A percentile compares a stretch with the other conserved stretches of the same genome.
These are phyloP conservation scores for Fusarium pininemorale DNA, from an alignment of 2,329 filamentous ascomycete genomes.

Conservation along the genomic window DNA sequence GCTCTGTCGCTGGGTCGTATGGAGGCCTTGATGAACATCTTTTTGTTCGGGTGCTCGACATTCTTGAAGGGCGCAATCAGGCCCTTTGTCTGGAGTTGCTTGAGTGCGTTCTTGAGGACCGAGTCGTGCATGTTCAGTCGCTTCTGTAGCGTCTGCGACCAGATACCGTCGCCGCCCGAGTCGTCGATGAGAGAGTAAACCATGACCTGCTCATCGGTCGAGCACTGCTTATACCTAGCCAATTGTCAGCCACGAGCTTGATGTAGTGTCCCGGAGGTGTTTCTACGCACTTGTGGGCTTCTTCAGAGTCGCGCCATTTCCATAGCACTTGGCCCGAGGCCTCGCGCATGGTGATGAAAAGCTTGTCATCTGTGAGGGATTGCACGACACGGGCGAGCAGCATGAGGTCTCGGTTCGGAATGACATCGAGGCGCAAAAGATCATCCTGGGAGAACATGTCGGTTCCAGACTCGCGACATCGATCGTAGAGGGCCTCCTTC, in stretches of 20 bases:
- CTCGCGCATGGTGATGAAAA: conserved; percentile 60
- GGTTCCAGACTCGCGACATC: conserved; percentile 60
- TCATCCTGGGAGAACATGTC: conserved; percentile 67
- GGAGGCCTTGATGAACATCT: conserved; percentile 93
- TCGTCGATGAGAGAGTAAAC: conserved; percentile 92
- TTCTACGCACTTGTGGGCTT: conserved; percentile 66
- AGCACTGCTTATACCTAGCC: conserved; percentile 65
- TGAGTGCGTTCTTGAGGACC: conserved; percentile 81
- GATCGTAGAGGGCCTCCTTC: conserved; percentile 67
- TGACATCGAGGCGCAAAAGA: conserved; percentile 64
- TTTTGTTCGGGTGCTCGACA: conserved; percentile 88
- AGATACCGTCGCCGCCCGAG: conserved; percentile 85
- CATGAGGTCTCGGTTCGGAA: conserved; percentile 64
- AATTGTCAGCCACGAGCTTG: conserved; percentile 20
- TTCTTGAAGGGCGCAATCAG: conserved; percentile 91
- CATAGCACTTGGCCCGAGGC: conserved; percentile 56
- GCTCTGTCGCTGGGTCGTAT: conserved; percentile 88
- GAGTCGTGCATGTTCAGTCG: conserved; percentile 86
- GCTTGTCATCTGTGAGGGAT: conserved; percentile 66
- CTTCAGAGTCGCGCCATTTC: conserved; percentile 66
- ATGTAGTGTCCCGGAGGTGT: neutral
- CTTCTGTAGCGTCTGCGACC: conserved; percentile 85
- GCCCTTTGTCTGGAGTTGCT: conserved; percentile 81
- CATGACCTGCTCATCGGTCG: conserved; percentile 79
- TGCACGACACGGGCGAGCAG: conserved; percentile 66